Evolutionary conservation across 1,139 yeast genomes (phyloP), one percentile per base, ranked within the genome.

Genomic region (Protomyces lactucae-debilis): DNA sequence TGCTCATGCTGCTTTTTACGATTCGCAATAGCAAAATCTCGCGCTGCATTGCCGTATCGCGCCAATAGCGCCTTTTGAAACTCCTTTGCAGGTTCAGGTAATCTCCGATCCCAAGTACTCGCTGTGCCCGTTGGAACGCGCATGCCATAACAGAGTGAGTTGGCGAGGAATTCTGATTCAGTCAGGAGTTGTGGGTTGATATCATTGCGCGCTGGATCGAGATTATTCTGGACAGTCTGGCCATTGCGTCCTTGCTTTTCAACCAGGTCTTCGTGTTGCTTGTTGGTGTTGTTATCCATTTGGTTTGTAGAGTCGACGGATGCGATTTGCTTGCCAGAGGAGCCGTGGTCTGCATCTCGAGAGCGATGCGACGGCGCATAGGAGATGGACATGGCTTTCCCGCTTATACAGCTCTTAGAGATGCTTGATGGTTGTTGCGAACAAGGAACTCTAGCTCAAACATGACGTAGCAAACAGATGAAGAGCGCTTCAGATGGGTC

Each of bases 181-280:
- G 52, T 32, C 21, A 59, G 12, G 52, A 59, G 52, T 35, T 59
- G 63, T 12, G 63, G 63, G 25, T 59, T 59, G 53, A 59, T 35
- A 2, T 10, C 32, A 35, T 52, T 40, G 14, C 63, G 63, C 23
- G 53, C 63, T 14, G 63, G 63, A 18, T 59, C 63, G 9, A 59
- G 36, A 18, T 59, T 59, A 23, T 59, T 59, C 10, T 35, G 28
- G 6, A 25, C 35, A 51, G 63, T 59, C 36, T 59, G 45, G 3
- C 57, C 53, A 5, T 40, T 35, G 21, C 52, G 40, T 10, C 63
- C 63, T 18, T 52, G 45, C 14, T n/a, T 16, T 23, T 59, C 63
- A 32, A 59, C 28, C 5, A 36, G 14, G 23, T n/a, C 25, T 43
- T 43, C 48, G 9, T 43, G 23, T 16, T 16, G 10, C 48, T 43